Evolutionary conservation across 2,329 filamentous ascomycete species (phyloP), one percentile per base, ranked within the genome.

Genomic region (Botrytis galanthina): DNA sequence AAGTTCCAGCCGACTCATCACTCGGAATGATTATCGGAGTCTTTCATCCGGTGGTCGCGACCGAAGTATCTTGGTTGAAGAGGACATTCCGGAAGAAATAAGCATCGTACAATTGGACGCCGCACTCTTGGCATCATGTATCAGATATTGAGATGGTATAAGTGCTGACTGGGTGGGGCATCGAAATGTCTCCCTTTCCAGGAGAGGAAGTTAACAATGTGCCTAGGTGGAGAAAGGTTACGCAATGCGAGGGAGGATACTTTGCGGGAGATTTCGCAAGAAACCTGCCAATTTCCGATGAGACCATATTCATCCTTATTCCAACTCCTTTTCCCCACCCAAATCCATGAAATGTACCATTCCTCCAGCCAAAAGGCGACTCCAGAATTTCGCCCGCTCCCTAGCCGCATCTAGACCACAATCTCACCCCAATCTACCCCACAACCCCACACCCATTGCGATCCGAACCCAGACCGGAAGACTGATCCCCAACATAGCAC

Each of bases 401-500:
- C n/a, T 5, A 26, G 29, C 18, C 46, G 12, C 26, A 57, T 42
- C 61, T 20, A 63, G 39, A 44, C 39, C 61, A 63, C 20, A 39
- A 42, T 39, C 46, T 57, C 48, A 57, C 35, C 35, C 48, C 64
- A 54, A 51, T 37, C 51, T 42, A 54, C 64, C 64, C 46, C 64
- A 68, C 48, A 68, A 68, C 64, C 64, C 64, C 64, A 67, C 64
- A 68, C 35, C 22, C 26, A 35, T 54, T 46, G 46, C 63, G 20
- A 48, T 26, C 10, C 26, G 3, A 29, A 37, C 46, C 64, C 46
- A 29, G 37, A 37, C 29, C 44, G 32, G 63, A 67, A 51, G 29
- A 22, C 48, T n/a, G 48, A 66, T 12, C 62, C 51, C 26, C 26
- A 68, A 16, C 29, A n/a, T 16, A 9, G 39, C 16, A 32, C 9